Percentiles rank a stretch among this genome's conserved stretches.
These are phyloP conservation scores for Leucogyrophana mollusca DNA, from an alignment of 768 basidiomycete species.

Conservation along the genomic window DNA sequence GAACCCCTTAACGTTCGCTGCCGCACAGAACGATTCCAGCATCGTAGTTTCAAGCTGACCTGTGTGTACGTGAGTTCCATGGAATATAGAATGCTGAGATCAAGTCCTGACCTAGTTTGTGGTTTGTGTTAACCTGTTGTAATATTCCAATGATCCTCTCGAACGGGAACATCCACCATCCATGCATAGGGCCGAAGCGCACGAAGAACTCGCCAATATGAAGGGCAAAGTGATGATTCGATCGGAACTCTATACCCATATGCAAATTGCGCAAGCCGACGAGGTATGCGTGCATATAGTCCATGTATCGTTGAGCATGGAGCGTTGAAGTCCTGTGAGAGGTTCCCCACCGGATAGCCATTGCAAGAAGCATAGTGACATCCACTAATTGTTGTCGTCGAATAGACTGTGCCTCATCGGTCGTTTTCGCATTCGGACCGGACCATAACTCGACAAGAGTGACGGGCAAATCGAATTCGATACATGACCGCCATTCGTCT, in stretches of 20 bases:
- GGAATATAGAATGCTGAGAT: background rate
- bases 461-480: constrained; percentile 26
- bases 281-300: constrained; percentile 26
- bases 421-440: background rate
- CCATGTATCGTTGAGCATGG: constrained; percentile 13
- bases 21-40: constrained; percentile 3
- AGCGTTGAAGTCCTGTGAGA: constrained; percentile 15
- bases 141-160: constrained; percentile 25
- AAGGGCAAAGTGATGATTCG: constrained; percentile 32
- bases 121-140: constrained; percentile 21
- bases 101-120: constrained; percentile 17
- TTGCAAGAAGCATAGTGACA: constrained; percentile 30
- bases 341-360: constrained; percentile 22
- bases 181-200: constrained; percentile 30
- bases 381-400: constrained; percentile 14
- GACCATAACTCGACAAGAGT: constrained; percentile 29
- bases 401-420: background rate
- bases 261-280: constrained; percentile 15
- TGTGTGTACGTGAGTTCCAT: background rate
- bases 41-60: constrained; percentile 8
- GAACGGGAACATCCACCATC: constrained; percentile 36
- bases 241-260: constrained; percentile 14
- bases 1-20: constrained; percentile 2
- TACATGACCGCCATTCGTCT: constrained; percentile 28
- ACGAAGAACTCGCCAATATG: constrained; percentile 26